Evolutionary conservation across 306 rosid genomes (phyloP).

Genomic region (Ceratonia siliqua): DNA sequence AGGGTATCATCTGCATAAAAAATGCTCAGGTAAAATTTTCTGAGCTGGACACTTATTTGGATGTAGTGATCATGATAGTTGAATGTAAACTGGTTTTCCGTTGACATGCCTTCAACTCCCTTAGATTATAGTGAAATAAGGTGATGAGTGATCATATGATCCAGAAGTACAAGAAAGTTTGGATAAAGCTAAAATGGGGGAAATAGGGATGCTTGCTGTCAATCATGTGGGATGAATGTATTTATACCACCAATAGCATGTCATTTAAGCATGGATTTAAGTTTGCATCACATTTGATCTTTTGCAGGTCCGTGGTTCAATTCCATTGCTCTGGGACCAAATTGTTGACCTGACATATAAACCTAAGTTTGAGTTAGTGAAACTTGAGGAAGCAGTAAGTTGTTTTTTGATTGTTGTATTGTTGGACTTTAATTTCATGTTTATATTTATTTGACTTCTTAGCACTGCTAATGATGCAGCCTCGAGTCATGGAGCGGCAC

Average conservation of each 20-base stretch:
- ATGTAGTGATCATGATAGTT: conserved; percentile 23
- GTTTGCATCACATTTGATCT: conserved; percentile 10
- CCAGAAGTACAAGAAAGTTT: background rate
- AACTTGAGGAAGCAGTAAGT: conserved; percentile 78
- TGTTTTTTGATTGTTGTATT: conserved; percentile 11
- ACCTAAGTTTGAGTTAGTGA: conserved; percentile 74
- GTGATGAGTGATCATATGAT: background rate
- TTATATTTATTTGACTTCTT: conserved; percentile 33
- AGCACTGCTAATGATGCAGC: conserved; percentile 49
- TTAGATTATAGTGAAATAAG: background rate
- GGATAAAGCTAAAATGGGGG: background rate
- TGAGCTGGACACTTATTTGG: conserved; percentile 18
- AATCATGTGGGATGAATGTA: background rate
- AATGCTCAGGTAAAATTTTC: background rate
- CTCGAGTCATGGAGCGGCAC: conserved; percentile 76
- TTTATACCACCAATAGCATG: background rate
- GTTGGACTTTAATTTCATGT: conserved; percentile 11
- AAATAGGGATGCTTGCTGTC: background rate
- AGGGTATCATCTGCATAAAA: background rate
- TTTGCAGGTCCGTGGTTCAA: conserved; percentile 80
- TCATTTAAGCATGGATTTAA: background rate
- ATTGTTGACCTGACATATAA: conserved; percentile 82
- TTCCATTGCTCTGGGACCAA: conserved; percentile 78
- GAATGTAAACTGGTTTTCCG: conserved; percentile 8
- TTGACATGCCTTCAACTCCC: background rate